A percentile compares a stretch with the other conserved stretches of the same genome.
These are phyloP conservation scores for Ceratobasidium sp. DNA, from an alignment of 1,284 basidiomycete species.

Conservation along the genomic window DNA sequence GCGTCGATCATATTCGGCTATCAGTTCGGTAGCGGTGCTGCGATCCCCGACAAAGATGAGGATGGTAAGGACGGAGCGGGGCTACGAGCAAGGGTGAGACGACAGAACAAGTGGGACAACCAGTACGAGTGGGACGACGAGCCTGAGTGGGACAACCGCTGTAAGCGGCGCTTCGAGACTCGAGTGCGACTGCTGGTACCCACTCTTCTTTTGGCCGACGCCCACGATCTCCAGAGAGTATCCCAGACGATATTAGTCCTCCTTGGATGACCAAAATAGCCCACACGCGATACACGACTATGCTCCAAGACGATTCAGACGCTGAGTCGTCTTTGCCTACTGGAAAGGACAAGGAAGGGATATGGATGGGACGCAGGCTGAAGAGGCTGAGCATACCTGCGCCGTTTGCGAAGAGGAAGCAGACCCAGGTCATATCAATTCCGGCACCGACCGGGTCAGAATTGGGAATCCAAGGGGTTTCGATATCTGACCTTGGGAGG, in stretches of 20 bases:
- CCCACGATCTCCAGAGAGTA: slow-evolving; percentile 36
- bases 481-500: not conserved
- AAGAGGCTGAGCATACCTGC: slow-evolving; percentile 80
- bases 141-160: slow-evolving; percentile 19
- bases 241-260: slow-evolving; percentile 31
- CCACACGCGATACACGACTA: slow-evolving; percentile 54
- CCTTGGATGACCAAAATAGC: slow-evolving; percentile 56
- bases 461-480: slow-evolving; percentile 40
- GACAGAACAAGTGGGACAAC: not conserved
- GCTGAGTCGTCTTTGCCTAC: slow-evolving; percentile 55
- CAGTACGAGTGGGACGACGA: slow-evolving; percentile 15
- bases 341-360: slow-evolving; percentile 70
- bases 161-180: slow-evolving; percentile 17
- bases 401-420: slow-evolving; percentile 39
- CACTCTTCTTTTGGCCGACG: slow-evolving; percentile 39
- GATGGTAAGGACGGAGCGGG: slow-evolving; percentile 55
- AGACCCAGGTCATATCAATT: slow-evolving; percentile 39
- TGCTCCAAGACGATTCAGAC: slow-evolving; percentile 51
- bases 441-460: slow-evolving; percentile 15
- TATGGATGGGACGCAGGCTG: slow-evolving; percentile 66
- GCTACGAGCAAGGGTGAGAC: slow-evolving; percentile 29
- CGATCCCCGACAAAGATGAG: slow-evolving; percentile 61
- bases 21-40: slow-evolving; percentile 65
- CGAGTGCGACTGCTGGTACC: slow-evolving; percentile 1
- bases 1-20: slow-evolving; percentile 74